Evolutionary conservation across 441 rosid genomes (phyloP), one percentile per base, ranked within the genome.

Genomic region (Biscutella laevigata): DNA sequence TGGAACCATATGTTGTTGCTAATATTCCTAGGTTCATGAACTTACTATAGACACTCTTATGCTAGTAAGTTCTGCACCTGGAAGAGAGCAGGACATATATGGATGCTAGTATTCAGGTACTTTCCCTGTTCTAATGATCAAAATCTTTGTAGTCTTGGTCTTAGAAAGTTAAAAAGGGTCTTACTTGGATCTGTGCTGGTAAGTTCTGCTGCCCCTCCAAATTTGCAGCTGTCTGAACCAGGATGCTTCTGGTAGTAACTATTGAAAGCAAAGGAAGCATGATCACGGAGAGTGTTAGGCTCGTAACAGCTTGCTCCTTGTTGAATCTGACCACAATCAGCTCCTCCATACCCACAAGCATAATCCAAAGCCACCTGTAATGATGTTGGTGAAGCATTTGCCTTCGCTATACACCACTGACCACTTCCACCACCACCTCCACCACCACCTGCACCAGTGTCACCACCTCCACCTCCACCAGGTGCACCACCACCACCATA

Each of bases 211-310:
- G 94, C 57, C 51, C 99, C 99, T 61, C 94, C 96, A 30, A 94
- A 94, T 12, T 20, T 74, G 51, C 99, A 89, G 75, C 97, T 94
- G 20, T 85, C 77, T 25, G 97, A 73, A 60, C n/a, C 69, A 29
- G 99, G 97, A 66, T 89, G 90, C 86, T 94, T 94, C 67, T 76
- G 96, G 74, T 94, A 94, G 73, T 94, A 94, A 22, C 73, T 74
- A 63, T 89, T 86, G 86, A 94, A 94, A 55, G 97, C 97, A 65
- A 73, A 94, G 27, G 99, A 94, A 60, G 99, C 97, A 68, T 94
- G 97, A 53, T 83, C 91, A 3, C 49, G 74, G 15, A 81, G 0
- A 4, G 83, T 83, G 61, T 55, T 83, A 2, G 99, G 97, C 19
- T 94, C 73, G 50, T 80, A 86, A 57, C 97, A 89, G 65, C 75